These are phyloP conservation scores for Yamadazyma sp. DNA, from an alignment of 805 yeast genomes.

Conservation along the genomic window DNA sequence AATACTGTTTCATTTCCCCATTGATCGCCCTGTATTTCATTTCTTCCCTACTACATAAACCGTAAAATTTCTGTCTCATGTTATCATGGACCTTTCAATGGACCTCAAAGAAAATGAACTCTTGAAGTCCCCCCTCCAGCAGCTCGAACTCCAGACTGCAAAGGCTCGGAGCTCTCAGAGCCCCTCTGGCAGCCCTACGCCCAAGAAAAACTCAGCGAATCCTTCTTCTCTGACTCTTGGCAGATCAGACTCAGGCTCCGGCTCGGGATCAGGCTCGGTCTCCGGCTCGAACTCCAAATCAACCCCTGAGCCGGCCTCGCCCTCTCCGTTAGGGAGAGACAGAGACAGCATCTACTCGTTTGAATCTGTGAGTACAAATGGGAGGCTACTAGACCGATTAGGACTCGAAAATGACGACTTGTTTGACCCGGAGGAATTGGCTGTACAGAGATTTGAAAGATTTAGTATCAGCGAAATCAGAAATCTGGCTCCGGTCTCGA, in stretches of 20 bases:
- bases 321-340: slow-evolving; percentile 18
- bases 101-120: slow-evolving; percentile 9
- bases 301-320: background rate
- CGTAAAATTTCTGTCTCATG: no score
- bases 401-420: slow-evolving; percentile 28
- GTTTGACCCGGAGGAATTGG: slow-evolving; percentile 16
- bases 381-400: slow-evolving; percentile 40
- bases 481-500: background rate
- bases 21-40: no score
- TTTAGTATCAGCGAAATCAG: slow-evolving; percentile 9
- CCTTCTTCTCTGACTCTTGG: background rate
- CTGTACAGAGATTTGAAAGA: slow-evolving; percentile 9
- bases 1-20: no score
- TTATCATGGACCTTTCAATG: slow-evolving; percentile 5
- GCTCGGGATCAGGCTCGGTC: no score
- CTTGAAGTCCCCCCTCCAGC: slow-evolving; percentile 22
- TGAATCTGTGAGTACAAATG: slow-evolving; percentile 44
- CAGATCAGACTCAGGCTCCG: background rate
- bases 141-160: slow-evolving; percentile 22
- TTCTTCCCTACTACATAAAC: no score
- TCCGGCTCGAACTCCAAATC: no score
- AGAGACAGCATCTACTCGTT: slow-evolving; percentile 42
- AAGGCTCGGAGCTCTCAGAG: slow-evolving; percentile 14
- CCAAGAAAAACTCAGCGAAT: background rate
- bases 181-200: slow-evolving; percentile 10